These are phyloP conservation scores for Hemisphaericaspora xylanilytica DNA, from an alignment of 1,139 yeast genomes.

Conservation along the genomic window DNA sequence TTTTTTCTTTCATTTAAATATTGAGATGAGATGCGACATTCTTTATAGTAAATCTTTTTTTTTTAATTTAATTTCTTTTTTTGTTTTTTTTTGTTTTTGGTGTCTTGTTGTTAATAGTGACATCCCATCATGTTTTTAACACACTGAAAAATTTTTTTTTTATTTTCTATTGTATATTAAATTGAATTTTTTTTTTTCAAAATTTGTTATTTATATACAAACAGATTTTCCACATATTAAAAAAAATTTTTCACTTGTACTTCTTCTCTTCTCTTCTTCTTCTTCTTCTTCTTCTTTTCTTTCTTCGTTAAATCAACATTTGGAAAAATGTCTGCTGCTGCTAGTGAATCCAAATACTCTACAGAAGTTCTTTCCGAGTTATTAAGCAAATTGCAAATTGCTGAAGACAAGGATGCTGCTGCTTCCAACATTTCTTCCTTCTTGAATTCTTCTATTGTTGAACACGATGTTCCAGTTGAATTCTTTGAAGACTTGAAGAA, in stretches of 20 bases:
- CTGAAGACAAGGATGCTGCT: conserved; percentile 85
- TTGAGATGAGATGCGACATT: conserved; percentile 3
- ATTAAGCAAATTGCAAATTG: conserved; percentile 88
- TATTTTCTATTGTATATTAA: not conserved
- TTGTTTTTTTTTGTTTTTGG: not conserved
- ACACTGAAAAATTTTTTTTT: conserved; percentile 2
- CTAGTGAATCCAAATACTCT: conserved; percentile 63
- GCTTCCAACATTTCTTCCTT: conserved; percentile 90
- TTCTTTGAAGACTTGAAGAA: conserved; percentile 77
- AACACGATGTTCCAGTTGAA: conserved; percentile 94
- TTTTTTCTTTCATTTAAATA: not conserved
- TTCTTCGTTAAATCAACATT: conserved; percentile 18
- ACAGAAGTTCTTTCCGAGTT: conserved; percentile 89
- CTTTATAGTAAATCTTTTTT: not conserved
- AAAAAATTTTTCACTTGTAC: not conserved
- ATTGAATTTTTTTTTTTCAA: not conserved
- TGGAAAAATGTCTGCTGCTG: conserved; percentile 52
- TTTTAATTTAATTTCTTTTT: conserved; percentile 7
- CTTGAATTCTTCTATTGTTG: conserved; percentile 95
- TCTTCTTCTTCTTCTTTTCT: conserved; percentile 5
- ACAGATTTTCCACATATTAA: not conserved
- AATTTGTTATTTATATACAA: not conserved
- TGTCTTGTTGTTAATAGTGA: not conserved
- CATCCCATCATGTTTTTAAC: too few relatives aligned
- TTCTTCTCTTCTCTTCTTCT: conserved; percentile 4